Conservation (phyloP, 73 alveolate genomes). For the Effrenium voratum region DNA sequence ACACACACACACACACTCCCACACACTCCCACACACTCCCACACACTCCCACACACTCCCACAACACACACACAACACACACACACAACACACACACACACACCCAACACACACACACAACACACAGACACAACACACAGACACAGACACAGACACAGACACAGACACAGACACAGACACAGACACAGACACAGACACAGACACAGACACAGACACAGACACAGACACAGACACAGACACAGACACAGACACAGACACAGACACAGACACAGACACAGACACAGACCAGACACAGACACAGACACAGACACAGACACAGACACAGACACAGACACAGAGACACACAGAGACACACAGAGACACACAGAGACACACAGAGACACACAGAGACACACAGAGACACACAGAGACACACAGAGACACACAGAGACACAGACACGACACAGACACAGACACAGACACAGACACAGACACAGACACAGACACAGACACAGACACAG, state of each 20-base stretch:
- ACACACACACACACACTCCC: too few relatives aligned
- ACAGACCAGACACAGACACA: too few relatives aligned
- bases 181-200: neutral
- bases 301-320: neutral
- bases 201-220: neutral
- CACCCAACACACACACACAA: too few relatives aligned
- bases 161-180: neutral
- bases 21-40: too few relatives aligned
- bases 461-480: conserved; percentile 4
- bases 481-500: neutral
- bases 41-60: too few relatives aligned
- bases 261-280: conserved; percentile 1
- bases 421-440: too few relatives aligned
- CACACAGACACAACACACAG: too few relatives aligned
- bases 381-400: neutral
- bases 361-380: conserved; percentile 34
- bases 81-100: too few relatives aligned
- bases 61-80: too few relatives aligned
- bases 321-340: neutral
- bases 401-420: neutral
- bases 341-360: neutral
- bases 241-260: conserved; percentile 4
- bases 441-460: too few relatives aligned
- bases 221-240: neutral
- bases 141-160: neutral